Evolutionary conservation across 108 stramenopile genomes (phyloP), one percentile per base, ranked within the genome.

Genomic region (Cyclotella sp.): DNA sequence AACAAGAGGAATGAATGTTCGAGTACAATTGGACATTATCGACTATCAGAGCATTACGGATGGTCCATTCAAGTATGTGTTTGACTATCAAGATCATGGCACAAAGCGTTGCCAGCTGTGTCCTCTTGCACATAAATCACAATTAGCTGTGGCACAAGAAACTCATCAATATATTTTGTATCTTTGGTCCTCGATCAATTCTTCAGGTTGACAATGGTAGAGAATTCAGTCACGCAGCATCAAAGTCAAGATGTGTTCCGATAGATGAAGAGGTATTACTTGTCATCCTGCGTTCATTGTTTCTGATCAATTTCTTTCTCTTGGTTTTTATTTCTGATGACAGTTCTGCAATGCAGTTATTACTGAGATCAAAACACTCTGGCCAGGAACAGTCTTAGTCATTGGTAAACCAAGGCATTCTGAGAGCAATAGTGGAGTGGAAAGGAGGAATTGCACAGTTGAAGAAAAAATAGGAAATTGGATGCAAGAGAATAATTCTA

Each of bases 41-140:
- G 78, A 79, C 44, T 66, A 65, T 22, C 78, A 79, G 52, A 73
- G 63, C n/a, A 79, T 79, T 71, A 71, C 78, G 21, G 78, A 79
- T 73, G 78, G 72, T 44, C 16, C 14, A 9, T 79, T 73, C 71
- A 72, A 72, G 46, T 73, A 39, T 44, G n/a, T 79, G 7, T 19
- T 72, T 0, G 52, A 49, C n/a, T 79, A 79, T 53, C 43, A 28
- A 11, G 78, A 79, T 27, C 78, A 79, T 47, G 78, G 78, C 0
- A 66, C 40, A 27, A 78, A 78, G 41, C 10, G 57, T 15, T 34
- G 28, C 10, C 16, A 14, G 3, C 39, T 27, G 7, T 3, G 34
- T 44, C 63, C 78, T 39, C 22, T 79, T 21, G 30, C 53, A 13
- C 21, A 29, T 8, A 73, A 79, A 54, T 30, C 18, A 29, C 60